Conservation (phyloP, 2,329 filamentous ascomycete genomes). For the Epichloe hybrida region DNA sequence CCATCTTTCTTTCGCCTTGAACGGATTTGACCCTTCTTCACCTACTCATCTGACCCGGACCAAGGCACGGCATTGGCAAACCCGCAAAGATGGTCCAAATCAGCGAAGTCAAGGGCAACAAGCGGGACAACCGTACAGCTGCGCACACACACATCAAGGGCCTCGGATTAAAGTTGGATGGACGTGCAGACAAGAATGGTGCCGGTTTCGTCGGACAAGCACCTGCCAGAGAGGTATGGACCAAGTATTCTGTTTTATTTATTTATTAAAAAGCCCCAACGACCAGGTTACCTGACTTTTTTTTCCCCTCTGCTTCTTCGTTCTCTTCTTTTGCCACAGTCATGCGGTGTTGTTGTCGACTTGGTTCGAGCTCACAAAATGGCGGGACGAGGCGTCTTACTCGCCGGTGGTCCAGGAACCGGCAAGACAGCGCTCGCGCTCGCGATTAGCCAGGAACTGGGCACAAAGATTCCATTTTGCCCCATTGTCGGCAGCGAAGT, state of each 20-base stretch:
- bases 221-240: slow-evolving; percentile 68
- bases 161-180: slow-evolving; percentile 74
- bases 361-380: slow-evolving; percentile 94
- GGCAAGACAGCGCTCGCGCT: slow-evolving; percentile 95
- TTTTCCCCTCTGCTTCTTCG: background rate
- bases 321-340: slow-evolving; percentile 33
- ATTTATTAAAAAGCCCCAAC: slow-evolving; percentile 8
- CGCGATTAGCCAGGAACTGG: slow-evolving; percentile 90
- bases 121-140: slow-evolving; percentile 89
- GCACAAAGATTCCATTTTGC: slow-evolving; percentile 96
- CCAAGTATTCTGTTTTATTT: background rate
- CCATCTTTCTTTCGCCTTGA: background rate
- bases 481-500: slow-evolving; percentile 97
- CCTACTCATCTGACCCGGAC: background rate
- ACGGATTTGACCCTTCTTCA: background rate
- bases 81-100: slow-evolving; percentile 63
- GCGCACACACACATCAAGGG: slow-evolving; percentile 98
- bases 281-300: slow-evolving; percentile 4
- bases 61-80: slow-evolving; percentile 8
- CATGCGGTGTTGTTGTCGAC: slow-evolving; percentile 90
- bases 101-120: slow-evolving; percentile 87
- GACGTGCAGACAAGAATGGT: slow-evolving; percentile 64
- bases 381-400: slow-evolving; percentile 83
- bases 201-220: slow-evolving; percentile 84
- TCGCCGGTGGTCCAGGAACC: slow-evolving; percentile 88